Percentiles rank a stretch among this genome's conserved stretches.
Conservation (phyloP, 148 eudicot species). For the Diospyros kaki region DNA sequence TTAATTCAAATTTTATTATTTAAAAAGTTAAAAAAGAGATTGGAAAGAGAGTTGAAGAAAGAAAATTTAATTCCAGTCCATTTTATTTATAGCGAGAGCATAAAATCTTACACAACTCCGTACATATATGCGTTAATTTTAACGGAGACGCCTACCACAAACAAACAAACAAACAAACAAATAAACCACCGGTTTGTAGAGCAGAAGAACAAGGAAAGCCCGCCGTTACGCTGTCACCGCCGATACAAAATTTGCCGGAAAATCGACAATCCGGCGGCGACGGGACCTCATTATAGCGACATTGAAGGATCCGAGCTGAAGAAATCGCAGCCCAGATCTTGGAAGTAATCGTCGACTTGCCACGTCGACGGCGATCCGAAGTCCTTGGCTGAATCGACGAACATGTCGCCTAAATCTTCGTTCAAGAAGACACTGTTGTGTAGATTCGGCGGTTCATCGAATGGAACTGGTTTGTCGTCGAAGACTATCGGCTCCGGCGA, state of each 20-base stretch:
- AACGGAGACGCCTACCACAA: background rate
- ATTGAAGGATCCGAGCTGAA: slow-evolving; percentile 39
- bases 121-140: slow-evolving; percentile 1
- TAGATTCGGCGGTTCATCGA: too few species aligned
- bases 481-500: slow-evolving; percentile 33
- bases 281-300: slow-evolving; percentile 22
- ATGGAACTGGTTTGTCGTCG: slow-evolving; percentile 19
- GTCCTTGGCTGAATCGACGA: slow-evolving; percentile 27
- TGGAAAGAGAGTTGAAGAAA: too few species aligned
- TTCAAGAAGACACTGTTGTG: slow-evolving; percentile 3
- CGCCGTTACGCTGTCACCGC: slow-evolving; percentile 13
- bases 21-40: too few species aligned
- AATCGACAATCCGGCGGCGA: slow-evolving; percentile 25
- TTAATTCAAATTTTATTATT: too few species aligned
- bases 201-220: background rate
- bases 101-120: background rate
- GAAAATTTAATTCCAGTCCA: too few species aligned
- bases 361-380: slow-evolving; percentile 25
- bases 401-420: slow-evolving; percentile 18
- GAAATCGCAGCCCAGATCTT: slow-evolving; percentile 47
- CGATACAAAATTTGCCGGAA: slow-evolving; percentile 54
- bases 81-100: background rate
- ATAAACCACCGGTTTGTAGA: too few species aligned
- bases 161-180: too few species aligned
- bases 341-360: slow-evolving; percentile 61